Evolutionary conservation across 345 rosid species (phyloP), one percentile per base, ranked within the genome.

Genomic region (Corymbia maculata): DNA sequence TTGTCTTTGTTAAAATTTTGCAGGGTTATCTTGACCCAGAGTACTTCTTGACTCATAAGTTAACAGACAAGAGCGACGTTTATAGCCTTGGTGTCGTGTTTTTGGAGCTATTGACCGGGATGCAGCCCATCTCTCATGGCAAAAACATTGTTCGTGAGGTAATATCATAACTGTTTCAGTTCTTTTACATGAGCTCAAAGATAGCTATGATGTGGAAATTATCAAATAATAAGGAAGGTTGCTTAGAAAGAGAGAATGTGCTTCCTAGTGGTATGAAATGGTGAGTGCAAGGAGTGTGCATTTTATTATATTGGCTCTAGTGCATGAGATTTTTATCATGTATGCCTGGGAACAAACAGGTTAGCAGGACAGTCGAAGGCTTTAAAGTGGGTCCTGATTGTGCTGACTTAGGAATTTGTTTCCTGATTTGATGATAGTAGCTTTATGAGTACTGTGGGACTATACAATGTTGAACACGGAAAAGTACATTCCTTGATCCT

Each of bases 1-100:
- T 70, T 85, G 36, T 13, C 87, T 47, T 24, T 85, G 59, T 52
- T 66, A 28, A 86, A 64, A 87, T 89, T 94, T 89, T 94, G 93
- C 94, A 97, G 99, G 99, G 99, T 85, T 98, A 98, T 91, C 98
- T 97, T 88, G 99, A 98, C 86, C 99, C 99, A 0, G 97, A 98
- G 89, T 98, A 98, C 92, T 97, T 98, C 92, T 91, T 98, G 68
- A 98, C 99, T 30, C 99, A 95, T 89, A 96, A 96, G 87, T 91
- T 98, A 86, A 98, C 99, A 0, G 99, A 98, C 89, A 98, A 97
- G 93, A 98, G 99, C 50, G 99, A 98, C 82, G 99, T 98, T 28
- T 98, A 98, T 87, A 98, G 99, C 92, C 94, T 98, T 85, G 99
- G 99, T 8, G 98, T 98, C 12, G 99, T 98, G 75, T 97, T 98